Evolutionary conservation across 371 early-diverging fungal genomes (phyloP), one percentile per base, ranked within the genome.

Genomic region (Mortierella sp.): DNA sequence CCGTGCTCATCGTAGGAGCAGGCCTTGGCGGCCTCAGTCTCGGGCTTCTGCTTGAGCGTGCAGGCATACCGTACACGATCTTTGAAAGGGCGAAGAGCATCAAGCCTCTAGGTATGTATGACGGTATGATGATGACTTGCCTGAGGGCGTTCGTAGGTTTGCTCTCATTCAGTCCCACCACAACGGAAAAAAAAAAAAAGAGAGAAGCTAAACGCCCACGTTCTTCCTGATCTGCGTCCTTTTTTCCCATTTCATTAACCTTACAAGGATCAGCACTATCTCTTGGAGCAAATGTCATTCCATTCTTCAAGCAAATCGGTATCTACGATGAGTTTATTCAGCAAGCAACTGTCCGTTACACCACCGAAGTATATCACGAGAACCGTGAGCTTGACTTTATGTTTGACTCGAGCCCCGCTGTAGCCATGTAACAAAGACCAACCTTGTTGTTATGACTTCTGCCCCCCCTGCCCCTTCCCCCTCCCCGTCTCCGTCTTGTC

Each of bases 1-100:
- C 31, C 18, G 65, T 65, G 24, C 46, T 65, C 38, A 58, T 65
- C 45, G 65, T 65, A 5, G 64, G 64, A n/a, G 64, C 43, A 41
- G 64, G 64, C 14, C 39, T 64, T 5, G 64, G 57, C 1, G 57
- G 64, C 7, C 18, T 55, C 21, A 56, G 31, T 0, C 34, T 64
- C 1, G 64, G 24, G 1, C 21, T 51, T 19, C 7, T 50, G 12
- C 55, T 64, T 14, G 57, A 56, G 12, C 49, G 51, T 14, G 56
- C 64, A 18, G 49, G 27, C 21, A 23, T 64, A 16, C 42, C 51
- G 13, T 64, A 64, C 26, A 28, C 24, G 28, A 57, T 64, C 16
- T 64, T 39, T 51, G 64, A 64, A 28, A 54, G 64, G 18, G 51
- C 64, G 3, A 1, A 12, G 3, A 24, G 2, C 12, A 50, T 64